These are phyloP conservation scores for Anaeromyces robustus DNA, from an alignment of 192 early-diverging fungal species.

Conservation along the genomic window DNA sequence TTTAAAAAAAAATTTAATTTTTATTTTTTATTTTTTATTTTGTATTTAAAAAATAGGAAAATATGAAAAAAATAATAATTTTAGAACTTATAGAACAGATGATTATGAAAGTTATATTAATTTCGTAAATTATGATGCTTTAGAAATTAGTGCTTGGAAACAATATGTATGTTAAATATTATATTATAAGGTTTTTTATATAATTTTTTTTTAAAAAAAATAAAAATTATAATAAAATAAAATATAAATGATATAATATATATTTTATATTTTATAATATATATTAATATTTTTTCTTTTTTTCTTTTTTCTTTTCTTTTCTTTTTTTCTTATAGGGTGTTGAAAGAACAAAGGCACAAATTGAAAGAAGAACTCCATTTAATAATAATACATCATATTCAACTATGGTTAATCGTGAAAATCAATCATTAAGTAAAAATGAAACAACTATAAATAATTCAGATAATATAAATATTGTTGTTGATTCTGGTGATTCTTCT, in stretches of 20 bases:
- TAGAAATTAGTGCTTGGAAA: neutral
- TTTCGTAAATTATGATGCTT: neutral
- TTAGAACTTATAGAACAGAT: neutral
- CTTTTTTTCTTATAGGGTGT: neutral
- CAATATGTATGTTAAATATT: neutral
- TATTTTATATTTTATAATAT: too few relatives aligned
- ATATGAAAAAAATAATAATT: neutral
- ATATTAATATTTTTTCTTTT: too few relatives aligned
- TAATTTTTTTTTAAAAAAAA: too few relatives aligned
- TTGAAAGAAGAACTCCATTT: neutral
- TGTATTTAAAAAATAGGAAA: neutral
- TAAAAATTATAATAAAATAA: too few relatives aligned
- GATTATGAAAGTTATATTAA: neutral
- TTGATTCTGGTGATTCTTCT: neutral
- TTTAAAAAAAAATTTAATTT: too few relatives aligned
- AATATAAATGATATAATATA: too few relatives aligned
- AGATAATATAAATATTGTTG: neutral
- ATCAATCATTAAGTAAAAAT: neutral
- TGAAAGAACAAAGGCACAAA: neutral
- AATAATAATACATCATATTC: neutral
- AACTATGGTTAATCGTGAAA: neutral
- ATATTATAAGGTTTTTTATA: too few relatives aligned
- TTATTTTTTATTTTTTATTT: neutral
- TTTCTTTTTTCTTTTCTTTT: too few relatives aligned
- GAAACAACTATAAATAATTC: neutral